Base-by-base conservation (phyloP, 805 yeast species). In the Lipomyces mesembrius region DNA sequence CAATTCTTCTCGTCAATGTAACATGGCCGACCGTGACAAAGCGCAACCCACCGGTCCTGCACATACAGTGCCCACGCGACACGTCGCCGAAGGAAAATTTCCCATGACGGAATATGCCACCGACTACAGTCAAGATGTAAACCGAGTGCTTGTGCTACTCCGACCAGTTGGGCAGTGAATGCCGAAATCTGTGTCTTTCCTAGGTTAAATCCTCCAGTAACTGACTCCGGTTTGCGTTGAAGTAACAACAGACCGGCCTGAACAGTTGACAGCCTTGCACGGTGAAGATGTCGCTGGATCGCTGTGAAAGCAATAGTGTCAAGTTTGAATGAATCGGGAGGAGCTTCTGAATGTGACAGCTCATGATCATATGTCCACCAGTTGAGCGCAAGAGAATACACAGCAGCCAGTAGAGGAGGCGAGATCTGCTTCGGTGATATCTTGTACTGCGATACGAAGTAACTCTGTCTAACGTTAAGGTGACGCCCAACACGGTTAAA, bases 161-260 rank as follows among this genome's bases (percentile, higher is more conserved):
- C 72, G 3, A 74, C 74, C 14, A 73, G 64, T 52, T 72, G 72
- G 2, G 75, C 73, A 2, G 74, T 72, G 55, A 71, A 68, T 14
- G 68, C 69, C 60, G 74, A 71, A 2, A 67, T 63, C 56, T 72
- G 74, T 12, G 72, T 69, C 35, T 63, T 61, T 17, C 70, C 67
- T 35, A 62, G 43, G 1, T 39, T 59, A 49, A 67, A 49, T 12
- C 71, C 67, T 5, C 71, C 71, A 8, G 57, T 32, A 6, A 63
- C 56, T 14, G 70, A 49, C 29, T 62, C 69, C 6, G 72, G 64
- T 27, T 63, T 67, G 25, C 70, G 68, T 64, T 73, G 75, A 25
- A 73, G 66, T 73, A 80, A 62, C 11, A 80, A 67, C 20, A 79
- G 63, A 17, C 79, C 74, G 1, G 78, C 80, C 62, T 80, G 82